A percentile compares a stretch with the other conserved stretches of the same genome.
These are phyloP conservation scores for Nannizziopsis arthrosporioides DNA, from an alignment of 2,329 filamentous ascomycete species.

Conservation along the genomic window DNA sequence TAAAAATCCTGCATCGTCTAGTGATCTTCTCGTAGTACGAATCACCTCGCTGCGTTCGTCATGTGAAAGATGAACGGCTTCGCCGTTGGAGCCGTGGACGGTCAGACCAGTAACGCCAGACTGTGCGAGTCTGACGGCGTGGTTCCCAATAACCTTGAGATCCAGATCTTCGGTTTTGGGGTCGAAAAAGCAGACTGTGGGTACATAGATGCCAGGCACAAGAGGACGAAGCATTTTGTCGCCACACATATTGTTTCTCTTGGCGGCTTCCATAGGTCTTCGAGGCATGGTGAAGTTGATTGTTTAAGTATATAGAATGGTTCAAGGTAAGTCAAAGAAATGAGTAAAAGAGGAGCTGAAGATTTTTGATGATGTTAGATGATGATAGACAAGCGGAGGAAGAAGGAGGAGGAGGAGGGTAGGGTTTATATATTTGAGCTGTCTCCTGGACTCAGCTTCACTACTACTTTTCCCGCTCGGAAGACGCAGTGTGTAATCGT, in stretches of 20 bases:
- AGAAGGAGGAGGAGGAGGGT: too few relatives aligned
- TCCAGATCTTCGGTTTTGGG: conserved; percentile 74
- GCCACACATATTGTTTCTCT: conserved; percentile 1
- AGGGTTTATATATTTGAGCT: too few relatives aligned
- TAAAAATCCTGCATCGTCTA: conserved; percentile 67
- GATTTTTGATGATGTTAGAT: too few relatives aligned
- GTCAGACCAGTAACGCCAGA: conserved; percentile 72
- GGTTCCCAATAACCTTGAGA: conserved; percentile 64
- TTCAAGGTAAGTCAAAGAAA: not conserved
- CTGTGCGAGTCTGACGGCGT: conserved; percentile 64
- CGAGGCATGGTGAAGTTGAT: conserved; percentile 4
- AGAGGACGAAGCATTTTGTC: conserved; percentile 7
- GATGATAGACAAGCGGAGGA: too few relatives aligned
- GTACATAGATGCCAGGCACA: conserved; percentile 14
- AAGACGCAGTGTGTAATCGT: too few relatives aligned
- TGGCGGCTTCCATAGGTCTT: conserved; percentile 4
- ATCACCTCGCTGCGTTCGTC: conserved; percentile 68
- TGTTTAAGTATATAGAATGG: not conserved
- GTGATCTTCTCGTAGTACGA: conserved; percentile 63
- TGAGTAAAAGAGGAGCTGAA: not conserved
- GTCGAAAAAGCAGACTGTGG: conserved; percentile 75
- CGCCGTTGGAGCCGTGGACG: conserved; percentile 81
- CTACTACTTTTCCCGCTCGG: too few relatives aligned
- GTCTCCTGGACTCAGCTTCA: too few relatives aligned
- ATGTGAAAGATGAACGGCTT: conserved; percentile 71